Conservation (phyloP, 192 early-diverging fungal species). For the Linnemannia schmuckeri region DNA sequence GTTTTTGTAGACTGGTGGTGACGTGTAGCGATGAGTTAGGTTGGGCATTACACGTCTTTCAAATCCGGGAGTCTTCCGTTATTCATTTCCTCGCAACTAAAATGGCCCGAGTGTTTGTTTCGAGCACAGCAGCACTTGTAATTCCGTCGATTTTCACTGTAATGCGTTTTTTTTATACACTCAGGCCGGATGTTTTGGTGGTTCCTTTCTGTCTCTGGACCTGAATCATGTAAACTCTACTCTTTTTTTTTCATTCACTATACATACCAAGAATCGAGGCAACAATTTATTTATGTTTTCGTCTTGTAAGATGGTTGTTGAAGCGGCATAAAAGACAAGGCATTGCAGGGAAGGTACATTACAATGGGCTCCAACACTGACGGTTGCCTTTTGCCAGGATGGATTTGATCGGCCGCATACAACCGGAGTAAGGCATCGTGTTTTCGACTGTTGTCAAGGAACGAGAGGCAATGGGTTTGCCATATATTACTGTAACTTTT, state of each 20-base stretch:
- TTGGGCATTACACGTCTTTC: conserved; percentile 72
- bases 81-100: no score
- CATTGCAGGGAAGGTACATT: conserved; percentile 54
- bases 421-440: neutral
- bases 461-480: no score
- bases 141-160: no score
- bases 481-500: no score
- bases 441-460: no score
- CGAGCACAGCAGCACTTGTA: no score
- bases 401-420: conserved; percentile 58
- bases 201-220: conserved; percentile 59
- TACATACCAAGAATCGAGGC: conserved; percentile 62
- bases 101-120: no score
- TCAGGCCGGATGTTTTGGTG: no score
- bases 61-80: conserved; percentile 62
- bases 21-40: conserved; percentile 60
- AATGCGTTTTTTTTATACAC: no score
- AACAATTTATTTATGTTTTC: conserved; percentile 34
- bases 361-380: conserved; percentile 63
- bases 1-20: conserved; percentile 64
- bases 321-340: conserved; percentile 63
- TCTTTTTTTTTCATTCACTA: neutral
- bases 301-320: conserved; percentile 56
- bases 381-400: conserved; percentile 65
- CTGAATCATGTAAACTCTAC: conserved; percentile 62